Conservation (phyloP, 176 grass and related monocot genomes). For the Lolium perenne region DNA sequence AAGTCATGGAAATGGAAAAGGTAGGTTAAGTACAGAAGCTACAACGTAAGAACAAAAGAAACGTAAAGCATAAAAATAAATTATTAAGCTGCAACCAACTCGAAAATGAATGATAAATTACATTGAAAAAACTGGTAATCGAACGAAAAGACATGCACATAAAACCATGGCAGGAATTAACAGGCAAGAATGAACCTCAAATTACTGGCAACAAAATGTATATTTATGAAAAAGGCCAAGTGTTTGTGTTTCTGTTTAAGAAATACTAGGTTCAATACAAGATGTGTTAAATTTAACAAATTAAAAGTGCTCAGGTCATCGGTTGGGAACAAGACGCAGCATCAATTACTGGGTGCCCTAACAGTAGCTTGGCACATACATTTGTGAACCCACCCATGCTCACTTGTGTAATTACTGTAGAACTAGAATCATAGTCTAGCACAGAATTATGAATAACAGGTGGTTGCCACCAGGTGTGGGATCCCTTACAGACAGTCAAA, state of each 20-base stretch:
- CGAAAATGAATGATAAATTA: not conserved
- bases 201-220: slow-evolving; percentile 25
- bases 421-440: not conserved
- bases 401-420: not conserved
- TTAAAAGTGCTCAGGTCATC: not conserved
- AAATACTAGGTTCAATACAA: slow-evolving; percentile 16
- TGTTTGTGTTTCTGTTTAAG: not conserved
- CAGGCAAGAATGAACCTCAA: slow-evolving; percentile 12
- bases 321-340: not conserved
- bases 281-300: slow-evolving; percentile 24
- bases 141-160: not conserved
- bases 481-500: slow-evolving; percentile 8
- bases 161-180: slow-evolving; percentile 17
- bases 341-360: too few species aligned
- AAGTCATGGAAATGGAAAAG: slow-evolving; percentile 12
- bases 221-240: not conserved
- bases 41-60: not conserved
- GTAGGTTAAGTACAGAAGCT: slow-evolving; percentile 25
- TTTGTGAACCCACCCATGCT: slow-evolving; percentile 7
- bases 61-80: not conserved
- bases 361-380: not conserved
- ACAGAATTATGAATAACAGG: not conserved
- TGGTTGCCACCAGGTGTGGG: slow-evolving; percentile 2
- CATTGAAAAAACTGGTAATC: not conserved
- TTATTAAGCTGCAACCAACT: slow-evolving; percentile 27